Base-by-base conservation (phyloP, 306 rosid genomes). In the Sicyos baderoa region DNA sequence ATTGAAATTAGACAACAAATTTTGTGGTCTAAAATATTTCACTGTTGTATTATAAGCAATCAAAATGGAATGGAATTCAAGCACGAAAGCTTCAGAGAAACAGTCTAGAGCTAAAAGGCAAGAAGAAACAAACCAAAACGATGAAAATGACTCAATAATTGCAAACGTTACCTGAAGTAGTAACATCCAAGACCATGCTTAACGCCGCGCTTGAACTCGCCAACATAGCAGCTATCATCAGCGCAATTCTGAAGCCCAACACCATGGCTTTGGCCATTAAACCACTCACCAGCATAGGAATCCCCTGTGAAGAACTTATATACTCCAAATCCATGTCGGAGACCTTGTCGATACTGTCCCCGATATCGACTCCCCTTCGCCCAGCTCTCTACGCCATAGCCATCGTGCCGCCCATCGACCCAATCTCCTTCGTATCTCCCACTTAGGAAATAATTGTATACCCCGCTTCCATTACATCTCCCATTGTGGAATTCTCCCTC, bases 341-440 rank as follows among this genome's bases (percentile, higher is more conserved):
- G 61, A 0, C 96, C 97, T 2, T 88, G 93, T 47, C 90, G 86
- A 67, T 94, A 94, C 58, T 90, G 96, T 0, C 99, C 99, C 52
- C 84, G 79, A 45, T 94, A 94, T 1, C 95, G 75, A 74, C 96
- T 88, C 45, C 99, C 99, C 8, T 95, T 83, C 0, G 97, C 84
- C 99, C 99, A 94, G 78, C 90, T 80, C 82, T 94, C 97, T 9
- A 94, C 86, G 7, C 99, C 99, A 51, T 86, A 84, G 7, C 99
- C 99, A 68, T 90, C 99, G 35, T 94, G 86, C 70, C 79, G 82
- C 9, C 97, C 99, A 40, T 94, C 99, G 21, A 94, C 82, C 99
- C 99, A 94, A 52, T 90, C 99, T 1, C 99, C 99, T 45, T 94
- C 97, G 32, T 90, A 94, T 27, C 95, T 85, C 0, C 99, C 97